phyloP scores from a whole-genome alignment of 495 filamentous ascomycete species.

The Saxophila tyrrhenica region DNA sequence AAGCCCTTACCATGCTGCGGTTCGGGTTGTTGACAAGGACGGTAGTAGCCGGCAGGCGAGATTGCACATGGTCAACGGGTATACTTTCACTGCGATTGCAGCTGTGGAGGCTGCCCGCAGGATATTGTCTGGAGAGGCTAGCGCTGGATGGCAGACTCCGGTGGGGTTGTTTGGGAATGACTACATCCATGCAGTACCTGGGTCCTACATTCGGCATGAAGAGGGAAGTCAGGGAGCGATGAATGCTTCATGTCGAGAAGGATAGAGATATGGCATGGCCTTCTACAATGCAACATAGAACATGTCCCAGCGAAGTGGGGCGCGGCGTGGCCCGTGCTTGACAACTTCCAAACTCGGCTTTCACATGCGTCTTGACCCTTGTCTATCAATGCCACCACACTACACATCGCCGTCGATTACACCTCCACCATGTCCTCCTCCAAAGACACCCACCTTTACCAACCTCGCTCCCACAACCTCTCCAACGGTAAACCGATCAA shows the following conservation, averaged over 20 bases:
- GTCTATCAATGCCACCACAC: neutral
- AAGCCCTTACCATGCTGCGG: neutral
- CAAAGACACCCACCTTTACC: slow-evolving; percentile 10
- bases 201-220: too few relatives aligned
- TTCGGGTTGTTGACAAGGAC: neutral
- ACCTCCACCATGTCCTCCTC: neutral
- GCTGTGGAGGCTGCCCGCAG: neutral
- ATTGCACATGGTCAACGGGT: neutral
- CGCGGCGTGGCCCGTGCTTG: neutral
- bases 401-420: too few relatives aligned
- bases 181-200: too few relatives aligned
- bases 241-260: too few relatives aligned
- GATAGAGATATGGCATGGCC: too few relatives aligned
- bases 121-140: neutral
- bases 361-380: neutral
- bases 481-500: slow-evolving; percentile 46
- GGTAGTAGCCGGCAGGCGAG: neutral
- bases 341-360: neutral
- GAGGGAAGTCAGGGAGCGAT: too few relatives aligned
- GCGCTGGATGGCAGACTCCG: neutral
- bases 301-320: too few relatives aligned
- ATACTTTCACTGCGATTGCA: neutral
- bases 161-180: neutral
- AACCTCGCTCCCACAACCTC: slow-evolving; percentile 45
- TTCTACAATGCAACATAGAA: too few relatives aligned